Conservation (phyloP, 2,329 filamentous ascomycete genomes). For the Colletotrichum camelliae region DNA sequence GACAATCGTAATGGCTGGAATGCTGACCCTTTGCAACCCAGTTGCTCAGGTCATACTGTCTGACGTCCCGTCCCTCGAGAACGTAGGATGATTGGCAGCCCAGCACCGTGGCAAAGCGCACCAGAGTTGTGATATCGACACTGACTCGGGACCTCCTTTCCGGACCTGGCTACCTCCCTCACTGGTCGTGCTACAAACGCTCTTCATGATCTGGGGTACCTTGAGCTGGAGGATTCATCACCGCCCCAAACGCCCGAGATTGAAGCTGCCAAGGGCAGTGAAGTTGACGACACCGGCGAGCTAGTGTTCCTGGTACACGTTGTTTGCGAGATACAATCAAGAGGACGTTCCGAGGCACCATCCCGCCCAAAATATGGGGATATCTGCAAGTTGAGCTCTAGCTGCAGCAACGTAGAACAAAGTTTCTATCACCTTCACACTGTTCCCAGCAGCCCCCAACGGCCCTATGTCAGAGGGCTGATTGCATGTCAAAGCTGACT, state of each 20-base stretch:
- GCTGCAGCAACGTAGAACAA: background rate
- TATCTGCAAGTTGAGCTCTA: background rate
- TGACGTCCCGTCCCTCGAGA: background rate
- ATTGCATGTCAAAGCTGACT: conserved; percentile 7
- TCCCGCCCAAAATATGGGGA: conserved; percentile 26
- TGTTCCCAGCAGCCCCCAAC: background rate
- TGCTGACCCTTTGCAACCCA: background rate
- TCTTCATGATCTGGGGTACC: background rate
- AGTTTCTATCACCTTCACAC: background rate
- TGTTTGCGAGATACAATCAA: background rate
- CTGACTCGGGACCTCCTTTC: background rate
- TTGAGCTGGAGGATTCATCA: background rate
- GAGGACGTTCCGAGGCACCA: background rate
- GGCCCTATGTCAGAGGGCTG: background rate
- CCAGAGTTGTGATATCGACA: background rate
- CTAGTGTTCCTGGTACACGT: background rate
- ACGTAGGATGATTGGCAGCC: background rate
- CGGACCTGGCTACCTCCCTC: background rate
- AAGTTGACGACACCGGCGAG: background rate
- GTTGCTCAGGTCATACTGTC: conserved; percentile 1
- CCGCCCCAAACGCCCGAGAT: background rate
- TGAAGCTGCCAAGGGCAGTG: background rate
- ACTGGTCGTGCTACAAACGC: background rate
- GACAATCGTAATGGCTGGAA: background rate
- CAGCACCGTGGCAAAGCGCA: background rate